Evolutionary conservation across 495 filamentous ascomycete species (phyloP), one percentile per base, ranked within the genome.

Genomic region (Ramalina peruviana): DNA sequence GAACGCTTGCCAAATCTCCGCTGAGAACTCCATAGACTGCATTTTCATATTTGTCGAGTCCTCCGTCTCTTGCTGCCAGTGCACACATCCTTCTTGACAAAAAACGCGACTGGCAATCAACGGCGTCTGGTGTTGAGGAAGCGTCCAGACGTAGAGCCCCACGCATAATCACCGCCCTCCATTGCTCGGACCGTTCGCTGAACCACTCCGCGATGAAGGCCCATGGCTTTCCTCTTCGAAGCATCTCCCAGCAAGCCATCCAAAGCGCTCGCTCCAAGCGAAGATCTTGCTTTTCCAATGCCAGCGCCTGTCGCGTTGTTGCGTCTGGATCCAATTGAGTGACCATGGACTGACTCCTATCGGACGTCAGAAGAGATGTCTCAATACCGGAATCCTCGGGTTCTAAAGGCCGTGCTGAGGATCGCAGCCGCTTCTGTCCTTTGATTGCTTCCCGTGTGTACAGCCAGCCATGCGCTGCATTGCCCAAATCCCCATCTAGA

Each of bases 301-400:
- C 72, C 30, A 81, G 76, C 26, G 71, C 72, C 65, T 97, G 88
- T 44, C 92, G 78, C 36, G 78, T 80, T 13, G 81, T 71, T 6
- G 89, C 86, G 73, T 99, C 92, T 5, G 93, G 93, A 54, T 99
- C 92, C 21, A 99, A 71, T 58, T 94, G 85, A n/a, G 87, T 93
- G 40, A 96, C 73, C 4, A 95, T 59, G 5, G 76, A 60, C 61
- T 78, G 74, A 37, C 79, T 78, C 30, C 72, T 69, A 25, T 79
- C 76, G 3, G 73, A 67, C 43, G 68, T 75, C 38, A 76, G 61
- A 48, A 80, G 72, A 30, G 74, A 71, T 48, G 72, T 70, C 36
- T 75, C 68, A 23, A 81, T 70, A 41, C 69, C 72, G 36, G 75
- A 67, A 40, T 67, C 65, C 50, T 73, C 69, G 6, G 76, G 80